Evolutionary conservation across 2,329 filamentous ascomycete species (phyloP).

Genomic region (Aureobasidium sp.): DNA sequence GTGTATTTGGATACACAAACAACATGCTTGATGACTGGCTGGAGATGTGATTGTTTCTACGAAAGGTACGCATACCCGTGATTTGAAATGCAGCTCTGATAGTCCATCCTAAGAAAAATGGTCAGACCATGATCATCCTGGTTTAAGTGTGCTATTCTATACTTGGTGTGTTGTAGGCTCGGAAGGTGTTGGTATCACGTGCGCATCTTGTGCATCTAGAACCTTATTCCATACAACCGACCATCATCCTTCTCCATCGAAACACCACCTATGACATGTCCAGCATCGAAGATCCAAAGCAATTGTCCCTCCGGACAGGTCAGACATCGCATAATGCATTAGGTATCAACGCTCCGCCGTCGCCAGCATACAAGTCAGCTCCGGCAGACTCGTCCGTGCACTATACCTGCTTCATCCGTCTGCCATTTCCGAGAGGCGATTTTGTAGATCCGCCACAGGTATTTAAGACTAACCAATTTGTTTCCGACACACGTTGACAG

Average conservation of each 20-base stretch:
- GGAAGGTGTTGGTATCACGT: not conserved
- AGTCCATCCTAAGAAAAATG: too few species aligned
- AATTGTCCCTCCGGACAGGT: not conserved
- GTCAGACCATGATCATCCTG: too few species aligned
- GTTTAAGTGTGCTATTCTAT: too few species aligned
- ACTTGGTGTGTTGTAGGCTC: not conserved
- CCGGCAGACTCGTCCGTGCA: conserved; percentile 24
- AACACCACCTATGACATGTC: not conserved
- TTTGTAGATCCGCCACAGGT: conserved; percentile 88
- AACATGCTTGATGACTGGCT: too few species aligned
- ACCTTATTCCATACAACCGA: not conserved
- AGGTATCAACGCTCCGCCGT: conserved; percentile 7
- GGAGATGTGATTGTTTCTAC: too few species aligned
- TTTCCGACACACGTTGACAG: not conserved
- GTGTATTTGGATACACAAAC: too few species aligned
- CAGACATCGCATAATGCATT: not conserved
- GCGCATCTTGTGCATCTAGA: not conserved
- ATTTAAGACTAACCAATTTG: conserved; percentile 27
- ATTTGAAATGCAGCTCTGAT: too few species aligned
- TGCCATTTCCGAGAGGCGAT: conserved; percentile 80
- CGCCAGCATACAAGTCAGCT: conserved; percentile 5
- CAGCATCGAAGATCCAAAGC: not conserved
- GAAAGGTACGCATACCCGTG: too few species aligned
- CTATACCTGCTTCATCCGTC: conserved; percentile 72
- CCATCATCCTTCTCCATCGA: not conserved